Conservation (phyloP, 257 asterid genomes). For the Solanum paucissectum region DNA sequence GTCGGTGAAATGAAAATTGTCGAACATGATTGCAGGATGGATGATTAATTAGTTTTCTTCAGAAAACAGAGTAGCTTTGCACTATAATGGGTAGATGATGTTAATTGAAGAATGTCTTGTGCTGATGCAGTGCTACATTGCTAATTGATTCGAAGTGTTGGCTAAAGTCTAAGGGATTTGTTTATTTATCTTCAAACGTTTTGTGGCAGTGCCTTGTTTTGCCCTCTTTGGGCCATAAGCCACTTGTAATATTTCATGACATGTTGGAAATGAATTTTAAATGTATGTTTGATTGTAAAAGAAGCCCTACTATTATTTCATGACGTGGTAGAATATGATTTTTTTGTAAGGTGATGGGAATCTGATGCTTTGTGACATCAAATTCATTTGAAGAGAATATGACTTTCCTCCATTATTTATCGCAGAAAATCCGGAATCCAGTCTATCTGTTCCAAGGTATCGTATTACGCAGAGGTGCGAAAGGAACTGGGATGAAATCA, state of each 20-base stretch:
- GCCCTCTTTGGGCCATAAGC: not conserved
- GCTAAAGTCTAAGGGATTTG: not conserved
- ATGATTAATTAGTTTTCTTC: not conserved
- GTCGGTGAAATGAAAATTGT: not conserved
- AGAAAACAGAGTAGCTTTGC: not conserved
- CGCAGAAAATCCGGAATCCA: constrained; percentile 81
- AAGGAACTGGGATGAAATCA: constrained; percentile 99
- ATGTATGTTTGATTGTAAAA: not conserved
- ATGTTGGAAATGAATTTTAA: not conserved
- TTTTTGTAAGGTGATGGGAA: not conserved
- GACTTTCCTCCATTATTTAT: not conserved
- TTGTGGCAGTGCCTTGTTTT: not conserved
- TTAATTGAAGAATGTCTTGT: not conserved
- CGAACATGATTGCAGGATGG: not conserved
- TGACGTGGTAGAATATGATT: not conserved
- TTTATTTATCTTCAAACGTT: not conserved
- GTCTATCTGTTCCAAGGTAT: constrained; percentile 98
- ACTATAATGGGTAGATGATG: not conserved
- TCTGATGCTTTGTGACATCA: not conserved
- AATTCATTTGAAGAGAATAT: not conserved
- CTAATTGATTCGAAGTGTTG: not conserved
- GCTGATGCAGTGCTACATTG: not conserved
- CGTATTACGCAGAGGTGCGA: constrained; percentile 94
- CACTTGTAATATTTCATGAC: not conserved
- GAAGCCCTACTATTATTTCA: not conserved